These are phyloP conservation scores for Plasmodium inui DNA, from an alignment of 169 alveolate species.

Conservation along the genomic window DNA sequence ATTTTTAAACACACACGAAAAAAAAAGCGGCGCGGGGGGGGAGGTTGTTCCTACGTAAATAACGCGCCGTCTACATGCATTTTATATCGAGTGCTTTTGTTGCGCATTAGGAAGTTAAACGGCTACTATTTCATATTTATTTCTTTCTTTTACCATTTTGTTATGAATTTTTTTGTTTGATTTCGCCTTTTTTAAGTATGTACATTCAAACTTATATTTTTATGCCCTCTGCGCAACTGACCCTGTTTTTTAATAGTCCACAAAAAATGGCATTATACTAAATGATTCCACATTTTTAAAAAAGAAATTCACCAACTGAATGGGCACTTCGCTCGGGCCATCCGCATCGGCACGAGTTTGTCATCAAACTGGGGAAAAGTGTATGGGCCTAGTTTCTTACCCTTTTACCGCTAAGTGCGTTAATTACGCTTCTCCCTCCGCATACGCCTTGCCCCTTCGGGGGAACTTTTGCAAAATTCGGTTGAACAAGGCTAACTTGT, in stretches of 20 bases:
- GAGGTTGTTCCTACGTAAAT: background rate
- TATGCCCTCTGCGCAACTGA: background rate
- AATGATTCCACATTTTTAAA: background rate
- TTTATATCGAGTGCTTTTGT: background rate
- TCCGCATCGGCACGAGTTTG: background rate
- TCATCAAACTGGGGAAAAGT: background rate
- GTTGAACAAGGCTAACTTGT: background rate
- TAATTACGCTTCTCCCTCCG: background rate
- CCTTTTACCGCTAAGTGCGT: background rate
- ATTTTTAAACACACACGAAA: background rate
- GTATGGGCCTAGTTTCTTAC: background rate
- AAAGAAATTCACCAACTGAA: background rate
- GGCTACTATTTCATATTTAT: background rate
- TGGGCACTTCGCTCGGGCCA: background rate
- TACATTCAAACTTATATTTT: background rate
- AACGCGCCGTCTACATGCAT: background rate
- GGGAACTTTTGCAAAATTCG: background rate
- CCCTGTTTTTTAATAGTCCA: background rate
- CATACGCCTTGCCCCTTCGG: background rate
- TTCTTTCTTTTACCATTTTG: background rate
- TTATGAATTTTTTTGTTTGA: conserved; percentile 1
- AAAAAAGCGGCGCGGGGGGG: background rate
- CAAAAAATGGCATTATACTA: background rate
- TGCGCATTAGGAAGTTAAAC: background rate
- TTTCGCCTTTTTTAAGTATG: background rate